Evolutionary conservation across 305 asterid genomes (phyloP).

Genomic region (Fraxinus dipetala): DNA sequence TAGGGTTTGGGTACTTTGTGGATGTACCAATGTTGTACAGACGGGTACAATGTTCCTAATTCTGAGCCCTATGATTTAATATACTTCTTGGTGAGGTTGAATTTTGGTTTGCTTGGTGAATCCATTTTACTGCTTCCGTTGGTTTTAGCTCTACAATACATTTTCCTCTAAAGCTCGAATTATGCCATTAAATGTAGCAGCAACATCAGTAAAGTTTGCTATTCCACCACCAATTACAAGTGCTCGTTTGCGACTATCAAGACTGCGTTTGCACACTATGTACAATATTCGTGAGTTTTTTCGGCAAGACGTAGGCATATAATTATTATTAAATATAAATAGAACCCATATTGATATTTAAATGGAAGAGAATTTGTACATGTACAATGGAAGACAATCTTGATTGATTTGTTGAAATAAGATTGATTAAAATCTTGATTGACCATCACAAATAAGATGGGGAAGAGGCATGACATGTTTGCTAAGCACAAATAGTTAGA

Average conservation of each 20-base stretch:
- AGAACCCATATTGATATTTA: not conserved
- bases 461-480: not conserved
- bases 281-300: not conserved
- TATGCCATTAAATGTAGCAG: slow-evolving; percentile 90
- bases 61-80: too few species aligned
- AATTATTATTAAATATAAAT: not conserved
- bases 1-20: too few species aligned
- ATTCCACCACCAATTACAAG: slow-evolving; percentile 94
- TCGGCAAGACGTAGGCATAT: not conserved
- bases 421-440: not conserved
- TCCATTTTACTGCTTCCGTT: too few species aligned
- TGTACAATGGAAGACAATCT: not conserved
- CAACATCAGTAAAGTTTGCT: slow-evolving; percentile 96
- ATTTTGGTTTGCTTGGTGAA: too few species aligned
- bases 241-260: slow-evolving; percentile 88
- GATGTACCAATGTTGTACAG: too few species aligned
- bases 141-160: too few species aligned
- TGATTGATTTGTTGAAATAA: not conserved
- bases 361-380: not conserved
- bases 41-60: too few species aligned
- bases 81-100: too few species aligned
- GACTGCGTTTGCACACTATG: slow-evolving; percentile 92
- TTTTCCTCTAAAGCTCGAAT: slow-evolving; percentile 86
- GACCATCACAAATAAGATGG: not conserved
- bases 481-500: not conserved